phyloP scores from a whole-genome alignment of 2,329 filamentous ascomycete genomes.

The Fusarium tuaranense region DNA sequence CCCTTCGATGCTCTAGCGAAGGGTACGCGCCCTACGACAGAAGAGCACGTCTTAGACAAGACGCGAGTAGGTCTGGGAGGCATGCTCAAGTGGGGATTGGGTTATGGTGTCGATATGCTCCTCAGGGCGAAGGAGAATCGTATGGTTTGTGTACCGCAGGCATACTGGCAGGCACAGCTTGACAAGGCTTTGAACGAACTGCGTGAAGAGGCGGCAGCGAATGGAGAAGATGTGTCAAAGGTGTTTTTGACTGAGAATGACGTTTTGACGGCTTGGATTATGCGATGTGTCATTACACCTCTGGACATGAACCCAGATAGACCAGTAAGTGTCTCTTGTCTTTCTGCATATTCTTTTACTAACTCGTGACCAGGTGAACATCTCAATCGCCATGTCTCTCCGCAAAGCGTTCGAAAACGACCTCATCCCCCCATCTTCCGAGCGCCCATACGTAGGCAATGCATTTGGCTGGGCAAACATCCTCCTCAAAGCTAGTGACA shows the following conservation, averaged over 20 bases:
- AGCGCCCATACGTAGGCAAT: slow-evolving; percentile 15
- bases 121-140: slow-evolving; percentile 15
- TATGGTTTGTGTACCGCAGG: slow-evolving; percentile 22
- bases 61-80: background rate
- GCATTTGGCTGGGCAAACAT: slow-evolving; percentile 19
- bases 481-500: background rate
- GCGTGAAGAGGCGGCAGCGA: background rate
- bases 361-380: background rate
- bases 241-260: slow-evolving; percentile 28
- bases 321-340: background rate
- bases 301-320: slow-evolving; percentile 7
- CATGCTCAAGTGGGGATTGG: slow-evolving; percentile 12
- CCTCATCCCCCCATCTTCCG: background rate
- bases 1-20: slow-evolving; percentile 17
- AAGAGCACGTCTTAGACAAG: slow-evolving; percentile 11
- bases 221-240: background rate
- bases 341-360: background rate
- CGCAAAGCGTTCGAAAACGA: slow-evolving; percentile 1
- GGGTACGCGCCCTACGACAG: slow-evolving; percentile 8
- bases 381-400: slow-evolving; percentile 22
- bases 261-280: slow-evolving; percentile 16
- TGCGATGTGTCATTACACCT: slow-evolving; percentile 11
- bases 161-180: slow-evolving; percentile 11
- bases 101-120: slow-evolving; percentile 12
- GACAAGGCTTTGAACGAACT: slow-evolving; percentile 6